Evolutionary conservation across 148 eudicot species (phyloP).

Genomic region (Selenicereus undatus): DNA sequence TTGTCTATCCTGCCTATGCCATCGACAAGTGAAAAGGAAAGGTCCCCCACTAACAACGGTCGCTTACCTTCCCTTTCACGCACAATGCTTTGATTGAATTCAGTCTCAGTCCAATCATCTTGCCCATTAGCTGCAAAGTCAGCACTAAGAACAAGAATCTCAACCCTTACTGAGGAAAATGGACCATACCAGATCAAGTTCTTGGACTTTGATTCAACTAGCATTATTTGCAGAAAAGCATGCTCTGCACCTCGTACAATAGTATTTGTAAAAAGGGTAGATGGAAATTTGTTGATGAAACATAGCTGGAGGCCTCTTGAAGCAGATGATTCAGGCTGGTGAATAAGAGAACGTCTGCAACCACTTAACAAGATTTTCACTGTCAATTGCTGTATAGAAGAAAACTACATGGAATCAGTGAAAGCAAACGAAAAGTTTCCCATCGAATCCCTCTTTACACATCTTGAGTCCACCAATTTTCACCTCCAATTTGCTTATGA

Average conservation of each 20-base stretch:
- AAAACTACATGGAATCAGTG: too few species aligned
- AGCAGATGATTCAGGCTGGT: conserved; percentile 36
- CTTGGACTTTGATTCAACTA: conserved; percentile 47
- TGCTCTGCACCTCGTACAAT: conserved; percentile 40
- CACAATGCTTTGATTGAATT: conserved; percentile 38
- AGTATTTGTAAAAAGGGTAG: conserved; percentile 52
- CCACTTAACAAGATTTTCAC: background rate
- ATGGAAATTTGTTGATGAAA: conserved; percentile 42
- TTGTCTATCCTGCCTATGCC: conserved; percentile 58
- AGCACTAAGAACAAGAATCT: conserved; percentile 53
- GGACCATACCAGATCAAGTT: conserved; percentile 36
- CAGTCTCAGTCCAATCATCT: conserved; percentile 54
- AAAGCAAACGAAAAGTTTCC: too few species aligned
- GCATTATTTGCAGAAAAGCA: conserved; percentile 39
- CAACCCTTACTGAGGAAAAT: conserved; percentile 46
- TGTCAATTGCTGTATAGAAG: background rate
- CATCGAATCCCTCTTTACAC: too few species aligned
- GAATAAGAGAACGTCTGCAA: conserved; percentile 18
- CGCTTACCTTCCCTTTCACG: conserved; percentile 74
- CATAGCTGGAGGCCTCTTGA: conserved; percentile 44
- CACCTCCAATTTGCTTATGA: background rate
- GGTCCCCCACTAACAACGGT: conserved; percentile 62
- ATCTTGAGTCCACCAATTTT: background rate
- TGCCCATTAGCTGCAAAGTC: conserved; percentile 53
- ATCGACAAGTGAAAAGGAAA: conserved; percentile 28